Conservation (phyloP, 2,329 filamentous ascomycete species). For the Xylaria sp. region DNA sequence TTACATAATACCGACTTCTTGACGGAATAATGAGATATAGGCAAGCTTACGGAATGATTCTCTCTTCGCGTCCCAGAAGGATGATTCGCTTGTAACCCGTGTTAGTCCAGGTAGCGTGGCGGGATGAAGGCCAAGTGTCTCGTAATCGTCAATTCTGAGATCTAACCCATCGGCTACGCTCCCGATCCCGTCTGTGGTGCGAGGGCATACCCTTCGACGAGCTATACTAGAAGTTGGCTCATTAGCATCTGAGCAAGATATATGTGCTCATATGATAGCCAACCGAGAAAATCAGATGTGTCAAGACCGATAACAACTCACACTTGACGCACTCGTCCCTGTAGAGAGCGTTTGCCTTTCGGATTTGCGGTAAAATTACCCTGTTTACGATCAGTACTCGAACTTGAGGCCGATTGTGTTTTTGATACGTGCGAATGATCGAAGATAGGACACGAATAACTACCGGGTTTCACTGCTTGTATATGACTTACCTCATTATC, state of each 20-base stretch:
- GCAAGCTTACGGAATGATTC: constrained; percentile 44
- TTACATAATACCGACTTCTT: background rate
- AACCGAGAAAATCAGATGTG: background rate
- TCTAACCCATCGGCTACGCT: constrained; percentile 41
- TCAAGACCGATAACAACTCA: constrained; percentile 30
- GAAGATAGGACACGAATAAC: background rate
- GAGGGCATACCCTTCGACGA: constrained; percentile 38
- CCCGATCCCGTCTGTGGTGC: constrained; percentile 28
- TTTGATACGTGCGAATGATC: background rate
- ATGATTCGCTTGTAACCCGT: constrained; percentile 45
- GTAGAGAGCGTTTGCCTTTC: constrained; percentile 41
- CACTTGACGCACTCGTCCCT: constrained; percentile 45
- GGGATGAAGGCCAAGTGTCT: constrained; percentile 44
- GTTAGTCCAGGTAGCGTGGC: constrained; percentile 44
- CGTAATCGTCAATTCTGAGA: constrained; percentile 45
- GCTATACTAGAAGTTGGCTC: constrained; percentile 39
- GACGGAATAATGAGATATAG: background rate
- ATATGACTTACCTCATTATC: constrained; percentile 43
- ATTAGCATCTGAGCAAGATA: background rate
- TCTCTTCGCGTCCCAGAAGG: constrained; percentile 46
- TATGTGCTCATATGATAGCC: background rate
- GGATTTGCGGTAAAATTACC: constrained; percentile 44
- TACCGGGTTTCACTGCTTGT: background rate
- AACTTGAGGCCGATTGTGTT: background rate
- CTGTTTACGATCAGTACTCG: constrained; percentile 31